Conservation (phyloP, 2,329 filamentous ascomycete genomes). For the Sporothrix schenckii region DNA sequence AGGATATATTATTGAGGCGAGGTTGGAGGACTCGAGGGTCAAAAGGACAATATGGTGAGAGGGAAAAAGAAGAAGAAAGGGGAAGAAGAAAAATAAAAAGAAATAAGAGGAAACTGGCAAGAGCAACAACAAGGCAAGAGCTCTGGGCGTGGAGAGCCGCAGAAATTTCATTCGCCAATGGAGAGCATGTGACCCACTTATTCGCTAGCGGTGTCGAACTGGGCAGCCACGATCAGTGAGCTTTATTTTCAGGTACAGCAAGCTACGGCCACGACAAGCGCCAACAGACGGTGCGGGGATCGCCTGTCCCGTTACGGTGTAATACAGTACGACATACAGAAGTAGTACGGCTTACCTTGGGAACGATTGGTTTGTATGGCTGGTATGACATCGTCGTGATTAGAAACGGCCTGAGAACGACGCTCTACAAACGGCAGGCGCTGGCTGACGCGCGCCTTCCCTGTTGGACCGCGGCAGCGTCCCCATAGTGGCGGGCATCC, state of each 20-base stretch:
- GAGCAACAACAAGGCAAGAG: not conserved
- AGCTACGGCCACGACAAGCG: no score
- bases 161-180: conserved; percentile 29
- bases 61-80: not conserved
- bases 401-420: not conserved
- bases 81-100: not conserved
- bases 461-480: not conserved
- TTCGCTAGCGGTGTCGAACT: not conserved
- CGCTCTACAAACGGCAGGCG: not conserved
- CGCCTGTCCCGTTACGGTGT: no score
- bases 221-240: not conserved
- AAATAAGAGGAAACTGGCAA: not conserved
- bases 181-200: not conserved
- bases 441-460: conserved; percentile 16
- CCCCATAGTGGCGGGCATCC: not conserved
- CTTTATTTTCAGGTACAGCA: no score
- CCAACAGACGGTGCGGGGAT: no score
- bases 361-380: no score
- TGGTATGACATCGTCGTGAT: no score
- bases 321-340: no score
- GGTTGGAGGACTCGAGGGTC: no score
- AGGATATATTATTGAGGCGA: not conserved
- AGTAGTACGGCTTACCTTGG: no score
- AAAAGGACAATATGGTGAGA: not conserved
- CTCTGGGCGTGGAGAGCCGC: not conserved